Percentiles rank a stretch among this genome's conserved stretches.
These are phyloP conservation scores for Verruconis gallopava DNA, from an alignment of 2,329 filamentous ascomycete genomes.

Conservation along the genomic window DNA sequence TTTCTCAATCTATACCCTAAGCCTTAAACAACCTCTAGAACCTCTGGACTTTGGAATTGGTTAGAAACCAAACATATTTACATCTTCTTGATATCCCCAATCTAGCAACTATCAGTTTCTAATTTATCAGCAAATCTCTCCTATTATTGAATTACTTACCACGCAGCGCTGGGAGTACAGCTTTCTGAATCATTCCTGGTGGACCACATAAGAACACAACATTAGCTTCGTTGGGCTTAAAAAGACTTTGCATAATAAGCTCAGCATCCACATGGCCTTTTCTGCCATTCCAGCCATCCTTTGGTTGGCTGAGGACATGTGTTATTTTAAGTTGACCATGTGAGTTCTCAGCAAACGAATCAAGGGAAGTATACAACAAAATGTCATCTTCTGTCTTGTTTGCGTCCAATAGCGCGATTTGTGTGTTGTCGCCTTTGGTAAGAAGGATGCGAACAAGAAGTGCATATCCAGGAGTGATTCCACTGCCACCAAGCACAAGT, in stretches of 20 bases:
- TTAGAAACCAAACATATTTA: conserved; percentile 33
- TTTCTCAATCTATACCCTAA: too few relatives aligned
- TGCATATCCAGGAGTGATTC: conserved; percentile 40
- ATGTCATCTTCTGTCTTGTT: conserved; percentile 38
- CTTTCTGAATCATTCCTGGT: conserved; percentile 38
- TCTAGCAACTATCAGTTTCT: conserved; percentile 14
- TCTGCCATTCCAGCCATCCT: conserved; percentile 32
- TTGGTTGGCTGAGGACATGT: conserved; percentile 35
- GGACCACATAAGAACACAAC: conserved; percentile 39
- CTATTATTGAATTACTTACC: conserved; percentile 13
- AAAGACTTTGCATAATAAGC: conserved; percentile 29
- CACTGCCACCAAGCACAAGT: conserved; percentile 38
- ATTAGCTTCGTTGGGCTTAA: conserved; percentile 28
- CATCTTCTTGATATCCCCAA: conserved; percentile 33
- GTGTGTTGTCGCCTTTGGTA: conserved; percentile 22
- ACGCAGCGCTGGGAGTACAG: conserved; percentile 35
- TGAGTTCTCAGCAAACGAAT: conserved; percentile 26
- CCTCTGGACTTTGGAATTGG: too few relatives aligned
- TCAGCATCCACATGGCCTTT: conserved; percentile 32
- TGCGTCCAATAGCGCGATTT: conserved; percentile 34
- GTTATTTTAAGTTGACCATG: conserved; percentile 30
- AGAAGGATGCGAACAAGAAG: conserved; percentile 33
- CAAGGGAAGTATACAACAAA: conserved; percentile 31
- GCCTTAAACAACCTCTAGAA: too few relatives aligned
- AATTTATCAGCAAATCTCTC: conserved; percentile 1